Evolutionary conservation across 169 alveolate species (phyloP).

Genomic region (Amoebophrya sp.): DNA sequence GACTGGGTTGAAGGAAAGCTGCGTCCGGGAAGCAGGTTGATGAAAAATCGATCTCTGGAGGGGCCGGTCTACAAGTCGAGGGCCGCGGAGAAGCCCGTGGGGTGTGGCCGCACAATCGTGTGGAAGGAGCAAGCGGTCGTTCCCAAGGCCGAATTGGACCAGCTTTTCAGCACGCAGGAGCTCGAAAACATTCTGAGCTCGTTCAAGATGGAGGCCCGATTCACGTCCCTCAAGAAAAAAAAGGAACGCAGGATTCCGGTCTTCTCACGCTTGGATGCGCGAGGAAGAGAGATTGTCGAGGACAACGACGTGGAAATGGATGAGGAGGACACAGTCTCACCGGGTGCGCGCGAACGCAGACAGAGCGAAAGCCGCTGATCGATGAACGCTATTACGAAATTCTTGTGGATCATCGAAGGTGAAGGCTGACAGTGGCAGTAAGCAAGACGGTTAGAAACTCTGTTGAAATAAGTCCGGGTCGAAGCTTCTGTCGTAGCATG

Average conservation of each 20-base stretch:
- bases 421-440: too few relatives aligned
- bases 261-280: slow-evolving; percentile 7
- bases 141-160: slow-evolving; percentile 12
- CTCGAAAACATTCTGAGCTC: slow-evolving; percentile 24
- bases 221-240: slow-evolving; percentile 10
- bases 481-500: too few relatives aligned
- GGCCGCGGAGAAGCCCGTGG: not conserved
- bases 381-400: too few relatives aligned
- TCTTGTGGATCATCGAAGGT: too few relatives aligned
- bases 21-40: slow-evolving; percentile 18
- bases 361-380: too few relatives aligned
- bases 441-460: too few relatives aligned
- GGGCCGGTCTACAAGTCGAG: not conserved
- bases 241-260: slow-evolving; percentile 9
- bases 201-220: slow-evolving; percentile 21
- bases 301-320: not conserved
- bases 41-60: not conserved
- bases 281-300: slow-evolving; percentile 10
- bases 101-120: not conserved
- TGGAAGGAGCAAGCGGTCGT: slow-evolving; percentile 21
- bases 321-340: not conserved
- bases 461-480: too few relatives aligned
- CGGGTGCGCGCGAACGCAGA: too few relatives aligned
- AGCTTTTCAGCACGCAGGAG: slow-evolving; percentile 21
- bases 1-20: slow-evolving; percentile 17